Conservation (phyloP, 1,284 basidiomycete genomes). For the Ustilago lituana region DNA sequence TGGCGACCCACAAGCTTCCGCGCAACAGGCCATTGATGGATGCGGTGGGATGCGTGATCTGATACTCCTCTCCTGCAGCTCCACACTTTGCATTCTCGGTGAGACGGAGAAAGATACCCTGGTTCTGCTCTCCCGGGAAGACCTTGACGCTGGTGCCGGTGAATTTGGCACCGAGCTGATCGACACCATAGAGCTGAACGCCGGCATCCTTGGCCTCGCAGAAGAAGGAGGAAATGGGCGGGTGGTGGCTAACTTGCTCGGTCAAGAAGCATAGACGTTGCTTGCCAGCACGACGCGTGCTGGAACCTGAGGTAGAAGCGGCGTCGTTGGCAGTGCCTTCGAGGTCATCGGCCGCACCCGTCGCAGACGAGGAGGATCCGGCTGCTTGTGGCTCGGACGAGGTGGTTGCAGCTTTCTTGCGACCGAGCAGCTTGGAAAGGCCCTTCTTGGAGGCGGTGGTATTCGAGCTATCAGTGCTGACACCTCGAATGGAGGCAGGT, state of each 20-base stretch:
- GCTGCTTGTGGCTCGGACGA: conserved; percentile 19
- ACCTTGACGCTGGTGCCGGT: conserved; percentile 70
- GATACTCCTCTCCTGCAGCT: conserved; percentile 66
- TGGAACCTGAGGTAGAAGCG: conserved; percentile 34
- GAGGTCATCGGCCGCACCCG: conserved; percentile 16
- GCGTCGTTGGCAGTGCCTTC: conserved; percentile 18
- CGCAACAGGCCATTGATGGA: conserved; percentile 90
- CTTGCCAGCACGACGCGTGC: conserved; percentile 18
- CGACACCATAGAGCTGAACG: conserved; percentile 70
- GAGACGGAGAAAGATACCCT: conserved; percentile 77
- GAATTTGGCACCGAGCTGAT: conserved; percentile 83
- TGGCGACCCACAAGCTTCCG: conserved; percentile 87
- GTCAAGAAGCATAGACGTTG: conserved; percentile 59
- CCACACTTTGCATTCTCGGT: conserved; percentile 48
- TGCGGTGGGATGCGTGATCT: conserved; percentile 88
- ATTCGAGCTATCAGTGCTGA: conserved; percentile 23
- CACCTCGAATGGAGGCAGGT: conserved; percentile 37
- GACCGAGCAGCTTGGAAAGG: conserved; percentile 45
- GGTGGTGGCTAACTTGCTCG: conserved; percentile 86
- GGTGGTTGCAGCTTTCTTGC: conserved; percentile 35
- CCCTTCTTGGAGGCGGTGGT: conserved; percentile 36
- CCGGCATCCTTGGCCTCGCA: conserved; percentile 59
- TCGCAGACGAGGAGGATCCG: conserved; percentile 7
- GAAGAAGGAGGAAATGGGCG: conserved; percentile 85
- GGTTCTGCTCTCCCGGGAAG: conserved; percentile 71